Evolutionary conservation across 2,329 filamentous ascomycete species (phyloP), one percentile per base, ranked within the genome.

Genomic region (Xylariaceae sp.): DNA sequence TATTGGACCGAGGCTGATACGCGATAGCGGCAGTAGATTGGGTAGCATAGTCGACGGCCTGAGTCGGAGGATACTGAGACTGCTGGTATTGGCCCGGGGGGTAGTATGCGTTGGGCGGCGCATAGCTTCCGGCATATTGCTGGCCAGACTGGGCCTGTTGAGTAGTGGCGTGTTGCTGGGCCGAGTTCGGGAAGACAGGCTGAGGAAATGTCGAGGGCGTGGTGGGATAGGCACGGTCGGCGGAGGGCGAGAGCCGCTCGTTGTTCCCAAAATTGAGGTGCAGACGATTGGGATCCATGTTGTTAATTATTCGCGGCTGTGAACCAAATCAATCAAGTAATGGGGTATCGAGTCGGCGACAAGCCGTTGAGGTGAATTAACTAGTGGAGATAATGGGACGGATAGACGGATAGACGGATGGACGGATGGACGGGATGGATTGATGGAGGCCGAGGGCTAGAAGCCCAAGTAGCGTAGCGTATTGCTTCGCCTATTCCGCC

Each of bases 201-300:
- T 97, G 92, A 9, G 92, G 92, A 69, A 97, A 97, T 56, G 91
- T 96, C 62, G 92, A 96, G 50, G 92, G 92, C 7, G 92, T 96
- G 51, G 92, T 91, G 64, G 87, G 88, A 78, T 89, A 91, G 62
- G 84, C 78, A 69, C 86, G 80, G 70, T 87, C 86, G 19, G 19
- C 19, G 78, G 80, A 66, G 72, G 81, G 73, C 58, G 78, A 76
- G 56, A 84, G 80, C 66, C 84, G 83, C 64, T 85, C 81, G 71
- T 83, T 84, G 72, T 80, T 85, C 68, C 77, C 79, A 64, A 85
- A 82, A 72, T 87, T 87, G 68, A 88, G 79, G 68, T 81, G 79
- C 53, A 87, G 78, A 55, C 81, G 80, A 67, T 84, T 84, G 72
- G 67, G 65, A 62, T 70, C 66, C 78, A 83, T 81, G 57, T 67